Percentiles rank a stretch among this genome's conserved stretches.
phyloP scores from a whole-genome alignment of 2,329 filamentous ascomycete species.

The Chalara sp. region DNA sequence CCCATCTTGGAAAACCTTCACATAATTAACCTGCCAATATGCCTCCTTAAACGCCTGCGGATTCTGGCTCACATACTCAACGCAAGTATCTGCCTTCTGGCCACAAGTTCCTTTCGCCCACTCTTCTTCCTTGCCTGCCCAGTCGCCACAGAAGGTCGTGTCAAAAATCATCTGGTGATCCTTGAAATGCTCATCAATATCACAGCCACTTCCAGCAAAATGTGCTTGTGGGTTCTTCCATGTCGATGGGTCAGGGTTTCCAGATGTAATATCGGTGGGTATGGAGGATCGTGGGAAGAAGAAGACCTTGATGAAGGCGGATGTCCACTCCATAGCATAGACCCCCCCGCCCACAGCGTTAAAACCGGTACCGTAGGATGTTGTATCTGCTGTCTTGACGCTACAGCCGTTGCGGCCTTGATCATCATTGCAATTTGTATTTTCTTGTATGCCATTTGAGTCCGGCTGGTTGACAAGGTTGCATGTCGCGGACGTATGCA shows the following conservation, averaged over 20 bases:
- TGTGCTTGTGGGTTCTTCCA: constrained; percentile 65
- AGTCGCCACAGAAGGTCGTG: constrained; percentile 79
- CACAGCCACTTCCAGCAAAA: constrained; percentile 64
- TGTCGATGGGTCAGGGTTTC: constrained; percentile 53
- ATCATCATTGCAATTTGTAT: constrained; percentile 50
- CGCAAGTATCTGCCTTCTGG: constrained; percentile 55
- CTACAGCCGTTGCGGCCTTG: constrained; percentile 51
- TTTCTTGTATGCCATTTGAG: constrained; percentile 30
- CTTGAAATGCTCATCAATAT: constrained; percentile 64
- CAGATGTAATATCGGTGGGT: constrained; percentile 54
- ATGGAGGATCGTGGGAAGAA: constrained; percentile 67
- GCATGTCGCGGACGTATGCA: constrained; percentile 61
- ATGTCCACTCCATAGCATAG: constrained; percentile 73
- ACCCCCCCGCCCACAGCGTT: constrained; percentile 64
- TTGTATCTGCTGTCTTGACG: constrained; percentile 41
- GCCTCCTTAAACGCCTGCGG: constrained; percentile 64
- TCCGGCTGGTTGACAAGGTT: constrained; percentile 42
- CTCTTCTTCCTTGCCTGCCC: constrained; percentile 58
- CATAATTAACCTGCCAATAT: constrained; percentile 67
- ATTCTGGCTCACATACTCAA: constrained; percentile 64
- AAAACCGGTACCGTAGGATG: constrained; percentile 62
- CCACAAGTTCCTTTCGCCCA: constrained; percentile 57
- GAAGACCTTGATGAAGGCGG: constrained; percentile 65
- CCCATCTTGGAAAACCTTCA: constrained; percentile 16
- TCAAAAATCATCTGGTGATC: constrained; percentile 73